Percentiles rank a stretch among this genome's conserved stretches.
Evolutionary conservation across 305 asterid species (phyloP).

Genomic region (Fraxinus floribunda): DNA sequence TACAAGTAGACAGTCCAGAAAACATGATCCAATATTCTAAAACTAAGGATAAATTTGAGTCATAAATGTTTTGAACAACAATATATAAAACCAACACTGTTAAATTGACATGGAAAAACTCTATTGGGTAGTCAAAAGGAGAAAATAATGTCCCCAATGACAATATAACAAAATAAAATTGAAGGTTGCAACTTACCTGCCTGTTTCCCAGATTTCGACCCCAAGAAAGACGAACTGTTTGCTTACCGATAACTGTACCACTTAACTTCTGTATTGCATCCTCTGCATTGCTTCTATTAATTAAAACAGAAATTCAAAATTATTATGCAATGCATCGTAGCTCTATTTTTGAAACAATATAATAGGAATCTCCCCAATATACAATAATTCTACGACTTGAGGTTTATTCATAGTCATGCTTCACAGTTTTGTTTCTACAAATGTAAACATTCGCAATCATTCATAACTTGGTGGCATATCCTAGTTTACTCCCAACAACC

Average conservation of each 20-base stretch:
- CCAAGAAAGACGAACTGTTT: conserved; percentile 94
- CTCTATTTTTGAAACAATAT: neutral
- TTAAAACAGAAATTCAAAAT: conserved; percentile 14
- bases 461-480: neutral
- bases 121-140: neutral
- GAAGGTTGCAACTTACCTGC: conserved; percentile 46
- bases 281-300: conserved; percentile 70
- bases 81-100: neutral
- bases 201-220: conserved; percentile 78
- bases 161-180: neutral
- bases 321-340: neutral
- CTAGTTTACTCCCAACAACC: neutral
- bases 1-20: neutral
- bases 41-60: neutral
- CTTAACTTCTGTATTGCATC: conserved; percentile 79
- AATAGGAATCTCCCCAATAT: neutral
- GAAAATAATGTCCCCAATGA: neutral
- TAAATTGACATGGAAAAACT: neutral
- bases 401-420: neutral
- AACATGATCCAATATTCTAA: neutral
- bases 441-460: neutral
- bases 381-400: neutral
- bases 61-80: neutral
- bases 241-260: conserved; percentile 76
- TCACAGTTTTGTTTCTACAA: neutral